Conservation (phyloP, 345 rosid species). For the Arabis hirsuta region DNA sequence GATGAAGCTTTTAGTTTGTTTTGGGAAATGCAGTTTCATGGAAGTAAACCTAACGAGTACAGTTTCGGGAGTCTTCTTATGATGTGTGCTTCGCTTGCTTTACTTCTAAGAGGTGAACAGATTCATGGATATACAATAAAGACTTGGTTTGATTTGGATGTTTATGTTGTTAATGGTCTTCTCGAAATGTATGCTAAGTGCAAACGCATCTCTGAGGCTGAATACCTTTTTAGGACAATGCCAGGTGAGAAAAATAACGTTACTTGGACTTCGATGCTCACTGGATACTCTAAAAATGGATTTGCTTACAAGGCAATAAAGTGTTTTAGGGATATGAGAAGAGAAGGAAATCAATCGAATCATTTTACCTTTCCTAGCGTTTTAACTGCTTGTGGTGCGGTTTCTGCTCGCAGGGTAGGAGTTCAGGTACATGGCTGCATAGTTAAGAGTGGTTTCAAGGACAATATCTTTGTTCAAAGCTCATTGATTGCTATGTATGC, state of each 20-base stretch:
- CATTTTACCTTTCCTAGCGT: constrained; percentile 84
- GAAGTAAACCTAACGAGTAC: constrained; percentile 59
- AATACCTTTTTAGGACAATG: constrained; percentile 55
- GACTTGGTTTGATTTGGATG: constrained; percentile 56
- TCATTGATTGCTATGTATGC: constrained; percentile 86
- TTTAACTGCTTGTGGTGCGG: constrained; percentile 70
- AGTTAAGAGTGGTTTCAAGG: constrained; percentile 65
- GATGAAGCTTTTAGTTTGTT: constrained; percentile 66
- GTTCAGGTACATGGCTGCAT: constrained; percentile 74
- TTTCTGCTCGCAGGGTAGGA: constrained; percentile 58
- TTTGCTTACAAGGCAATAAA: constrained; percentile 60
- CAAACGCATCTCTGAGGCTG: constrained; percentile 71
- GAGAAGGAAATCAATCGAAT: constrained; percentile 61
- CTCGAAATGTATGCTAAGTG: constrained; percentile 84
- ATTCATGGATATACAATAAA: constrained; percentile 71
- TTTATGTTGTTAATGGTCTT: constrained; percentile 72
- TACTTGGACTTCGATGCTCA: constrained; percentile 88
- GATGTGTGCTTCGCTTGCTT: constrained; percentile 54
- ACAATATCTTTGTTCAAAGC: constrained; percentile 74
- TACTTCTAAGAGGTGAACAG: constrained; percentile 65
- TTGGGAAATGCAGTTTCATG: constrained; percentile 72
- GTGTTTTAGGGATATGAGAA: constrained; percentile 64
- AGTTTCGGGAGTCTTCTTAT: constrained; percentile 74
- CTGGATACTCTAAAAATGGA: constrained; percentile 72
- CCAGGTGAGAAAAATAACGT: constrained; percentile 56